Evolutionary conservation across 805 yeast species (phyloP).

Genomic region (Nakazawaea ambrosiae): DNA sequence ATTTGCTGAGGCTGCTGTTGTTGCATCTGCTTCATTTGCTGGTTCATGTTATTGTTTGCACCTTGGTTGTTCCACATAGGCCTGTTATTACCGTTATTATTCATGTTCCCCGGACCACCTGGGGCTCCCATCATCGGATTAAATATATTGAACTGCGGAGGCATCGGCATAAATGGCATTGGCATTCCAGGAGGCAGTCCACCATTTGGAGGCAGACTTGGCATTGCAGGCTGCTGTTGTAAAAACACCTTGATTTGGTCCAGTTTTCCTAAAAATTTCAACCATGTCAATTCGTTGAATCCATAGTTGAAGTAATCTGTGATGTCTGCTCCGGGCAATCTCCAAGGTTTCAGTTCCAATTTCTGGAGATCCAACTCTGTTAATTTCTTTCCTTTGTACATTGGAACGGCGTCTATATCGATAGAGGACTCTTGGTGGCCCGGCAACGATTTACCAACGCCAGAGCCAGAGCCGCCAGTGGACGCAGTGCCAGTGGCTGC

Average conservation of each 20-base stretch:
- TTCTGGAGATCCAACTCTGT: conserved; percentile 75
- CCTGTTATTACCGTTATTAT: neutral
- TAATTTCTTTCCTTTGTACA: conserved; percentile 72
- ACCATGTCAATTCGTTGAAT: conserved; percentile 95
- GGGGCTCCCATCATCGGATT: conserved; percentile 10
- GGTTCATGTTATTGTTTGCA: too few relatives aligned
- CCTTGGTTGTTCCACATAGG: neutral
- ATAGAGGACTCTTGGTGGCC: conserved; percentile 34
- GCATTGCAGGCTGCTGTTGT: conserved; percentile 15
- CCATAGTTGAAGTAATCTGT: conserved; percentile 96
- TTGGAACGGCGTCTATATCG: conserved; percentile 70
- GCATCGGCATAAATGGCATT: conserved; percentile 13
- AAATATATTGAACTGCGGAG: conserved; percentile 11
- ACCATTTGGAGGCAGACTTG: conserved; percentile 11
- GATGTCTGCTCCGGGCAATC: conserved; percentile 93
- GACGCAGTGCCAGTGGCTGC: conserved; percentile 14
- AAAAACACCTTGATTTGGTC: conserved; percentile 56
- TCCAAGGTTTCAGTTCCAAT: conserved; percentile 94
- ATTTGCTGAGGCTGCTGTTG: too few relatives aligned
- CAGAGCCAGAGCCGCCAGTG: too few relatives aligned
- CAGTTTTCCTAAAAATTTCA: conserved; percentile 82
- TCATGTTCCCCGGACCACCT: too few relatives aligned
- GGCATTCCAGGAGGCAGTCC: conserved; percentile 13
- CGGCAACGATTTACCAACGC: conserved; percentile 22
- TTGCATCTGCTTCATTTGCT: too few relatives aligned